Evolutionary conservation across 352 stramenopile species (phyloP), one percentile per base, ranked within the genome.

Genomic region (Pythium chondricola): DNA sequence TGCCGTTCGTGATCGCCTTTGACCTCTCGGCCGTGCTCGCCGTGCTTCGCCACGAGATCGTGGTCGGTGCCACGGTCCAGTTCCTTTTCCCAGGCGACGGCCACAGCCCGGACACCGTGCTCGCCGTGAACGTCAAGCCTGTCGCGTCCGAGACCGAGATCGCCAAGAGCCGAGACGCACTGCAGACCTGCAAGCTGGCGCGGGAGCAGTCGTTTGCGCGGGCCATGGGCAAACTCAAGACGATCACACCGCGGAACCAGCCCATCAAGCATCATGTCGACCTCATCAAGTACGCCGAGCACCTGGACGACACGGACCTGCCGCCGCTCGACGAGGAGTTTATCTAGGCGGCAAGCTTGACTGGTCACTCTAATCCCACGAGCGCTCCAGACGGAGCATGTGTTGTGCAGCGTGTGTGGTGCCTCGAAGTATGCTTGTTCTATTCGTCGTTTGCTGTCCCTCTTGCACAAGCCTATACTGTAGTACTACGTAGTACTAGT

Each of bases 251-350:
- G 29, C 76, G 80, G 48, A 72, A 88, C 61, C 63, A 83, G 47
- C 80, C 80, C 25, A 73, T 91, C 56, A 83, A 84, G 61, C 74
- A 85, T 51, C 73, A 75, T 54, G 65, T 91, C 31, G 80, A 91
- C 51, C 51, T 91, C 38, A 91, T 91, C 69, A 85, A 91, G 73
- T 88, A 88, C 54, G 80, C 80, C 18, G 80, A 85, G 55, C 68
- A 86, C 50, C 71, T 91, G 7, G 78, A 89, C 48, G 69, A 88
- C 58, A 57, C 79, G 48, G 71, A 47, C 26, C 42, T 43, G 9
- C 17, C 42, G 56, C 64, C 64, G 18, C 68, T 73, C 44, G 71
- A 83, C 45, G 62, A n/a, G n/a, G n/a, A 73, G 56, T 83, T 70
- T 72, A 74, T 81, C 65, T 84, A 83, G 43, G 49, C 7, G 9